A percentile compares a stretch with the other conserved stretches of the same genome.
phyloP scores from a whole-genome alignment of 2,329 filamentous ascomycete genomes.

The Verticillium dahliae region DNA sequence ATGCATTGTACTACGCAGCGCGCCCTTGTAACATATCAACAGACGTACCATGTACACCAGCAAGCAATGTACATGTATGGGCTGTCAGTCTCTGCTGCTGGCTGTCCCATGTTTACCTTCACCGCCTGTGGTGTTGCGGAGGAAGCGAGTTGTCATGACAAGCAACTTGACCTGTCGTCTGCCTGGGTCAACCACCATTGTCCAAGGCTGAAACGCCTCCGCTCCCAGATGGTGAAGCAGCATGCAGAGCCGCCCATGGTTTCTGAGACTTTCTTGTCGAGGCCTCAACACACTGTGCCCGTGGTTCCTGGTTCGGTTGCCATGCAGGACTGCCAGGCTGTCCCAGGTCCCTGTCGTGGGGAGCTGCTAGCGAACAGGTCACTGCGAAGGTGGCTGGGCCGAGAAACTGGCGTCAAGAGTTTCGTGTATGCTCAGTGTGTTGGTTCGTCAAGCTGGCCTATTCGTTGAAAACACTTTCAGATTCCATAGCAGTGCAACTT shows the following conservation, averaged over 20 bases:
- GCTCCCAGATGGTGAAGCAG: not conserved
- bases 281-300: too few relatives aligned
- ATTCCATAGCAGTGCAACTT: not conserved
- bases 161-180: not conserved
- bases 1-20: too few relatives aligned
- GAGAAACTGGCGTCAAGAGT: not conserved
- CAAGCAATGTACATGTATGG: too few relatives aligned
- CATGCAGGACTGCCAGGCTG: too few relatives aligned
- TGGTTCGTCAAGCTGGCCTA: not conserved
- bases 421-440: not conserved
- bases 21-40: too few relatives aligned
- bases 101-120: not conserved
- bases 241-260: not conserved
- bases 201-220: not conserved
- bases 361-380: not conserved
- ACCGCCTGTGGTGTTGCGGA: not conserved
- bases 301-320: not conserved
- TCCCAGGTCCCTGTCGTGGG: too few relatives aligned
- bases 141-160: not conserved
- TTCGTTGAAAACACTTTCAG: not conserved
- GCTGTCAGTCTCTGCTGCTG: not conserved
- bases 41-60: too few relatives aligned
- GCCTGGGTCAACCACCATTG: not conserved
- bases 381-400: not conserved
- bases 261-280: not conserved